Base-by-base conservation (phyloP, 331 rosid genomes). In the Spiraea crenata region DNA sequence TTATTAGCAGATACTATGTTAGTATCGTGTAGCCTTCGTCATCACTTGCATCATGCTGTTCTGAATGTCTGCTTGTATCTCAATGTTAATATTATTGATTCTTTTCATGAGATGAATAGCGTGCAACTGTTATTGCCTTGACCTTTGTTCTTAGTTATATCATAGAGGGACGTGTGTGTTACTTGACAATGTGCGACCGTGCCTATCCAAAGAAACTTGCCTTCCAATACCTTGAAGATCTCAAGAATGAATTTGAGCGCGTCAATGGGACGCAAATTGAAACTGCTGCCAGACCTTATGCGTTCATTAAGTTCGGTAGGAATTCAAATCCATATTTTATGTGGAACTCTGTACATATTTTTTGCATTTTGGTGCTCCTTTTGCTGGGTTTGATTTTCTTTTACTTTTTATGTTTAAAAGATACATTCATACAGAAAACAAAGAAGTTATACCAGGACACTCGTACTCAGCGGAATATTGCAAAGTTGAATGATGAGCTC, bases 361-460 rank as follows among this genome's bases (percentile, higher is more conserved):
- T 19, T 1, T 49, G 16, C 12, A 37, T 70, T 58, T 19, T 60
- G 20, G 48, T 79, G 65, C 16, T 70, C 49, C 41, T 61, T 45
- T 63, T 56, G 11, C 64, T 56, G 67, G 42, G 63, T 72, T 82
- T 86, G 75, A 76, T 77, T 57, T 51, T 52, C 31, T 31, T 78
- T 62, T 57, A 62, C 50, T 80, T 82, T 69, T 45, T 77, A 71
- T 86, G 75, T 83, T 75, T 31, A 75, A 84, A 81, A 92, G 98
- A 95, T 77, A 86, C 99, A 19, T 95, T 88, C 87, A 95, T 95
- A 64, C 96, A 88, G 88, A 95, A 89, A 88, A 95, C 96, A 38
- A 91, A 91, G 98, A 95, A 95, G 74, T 78, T 95, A 76, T 95
- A 95, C 87, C 98, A 95, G 89, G 99, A 95, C 82, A 91, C 98